Evolutionary conservation across 257 asterid genomes (phyloP).

Genomic region (Przewalskia tangutica): DNA sequence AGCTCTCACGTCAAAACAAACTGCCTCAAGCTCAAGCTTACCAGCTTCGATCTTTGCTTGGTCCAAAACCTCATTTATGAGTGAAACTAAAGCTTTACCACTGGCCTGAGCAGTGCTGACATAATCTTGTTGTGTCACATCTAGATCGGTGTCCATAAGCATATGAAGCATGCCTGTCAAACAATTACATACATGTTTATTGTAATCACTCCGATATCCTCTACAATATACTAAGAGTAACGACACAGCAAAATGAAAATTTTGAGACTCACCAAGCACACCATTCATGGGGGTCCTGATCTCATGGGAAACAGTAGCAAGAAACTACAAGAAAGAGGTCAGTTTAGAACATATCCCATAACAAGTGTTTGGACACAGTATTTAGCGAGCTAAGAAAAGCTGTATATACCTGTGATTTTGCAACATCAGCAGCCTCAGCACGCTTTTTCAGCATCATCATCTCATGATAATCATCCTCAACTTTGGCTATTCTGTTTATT

Average conservation of each 20-base stretch:
- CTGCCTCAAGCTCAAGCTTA: constrained; percentile 90
- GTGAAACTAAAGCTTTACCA: constrained; percentile 96
- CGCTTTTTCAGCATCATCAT: constrained; percentile 76
- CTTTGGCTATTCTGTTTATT: constrained; percentile 69
- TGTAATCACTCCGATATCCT: not conserved
- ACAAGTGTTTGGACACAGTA: not conserved
- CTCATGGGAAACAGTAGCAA: constrained; percentile 97
- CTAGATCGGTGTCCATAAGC: constrained; percentile 91
- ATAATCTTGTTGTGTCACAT: constrained; percentile 92
- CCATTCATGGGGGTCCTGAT: constrained; percentile 99
- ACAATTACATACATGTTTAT: not conserved
- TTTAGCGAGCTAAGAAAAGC: not conserved
- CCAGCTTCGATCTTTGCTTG: constrained; percentile 98
- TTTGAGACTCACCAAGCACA: constrained; percentile 65
- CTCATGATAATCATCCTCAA: constrained; percentile 69
- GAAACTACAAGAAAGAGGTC: constrained; percentile 55
- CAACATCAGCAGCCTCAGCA: constrained; percentile 88
- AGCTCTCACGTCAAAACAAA: constrained; percentile 31
- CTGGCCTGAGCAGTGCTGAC: constrained; percentile 96
- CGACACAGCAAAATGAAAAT: not conserved
- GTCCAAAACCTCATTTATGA: constrained; percentile 90
- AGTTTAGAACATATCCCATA: constrained; percentile 3
- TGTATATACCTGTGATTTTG: constrained; percentile 70
- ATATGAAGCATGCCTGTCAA: constrained; percentile 87
- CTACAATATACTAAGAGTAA: not conserved